These are phyloP conservation scores for Pelargonium myrrhifolium DNA, from an alignment of 441 rosid genomes.

Conservation along the genomic window DNA sequence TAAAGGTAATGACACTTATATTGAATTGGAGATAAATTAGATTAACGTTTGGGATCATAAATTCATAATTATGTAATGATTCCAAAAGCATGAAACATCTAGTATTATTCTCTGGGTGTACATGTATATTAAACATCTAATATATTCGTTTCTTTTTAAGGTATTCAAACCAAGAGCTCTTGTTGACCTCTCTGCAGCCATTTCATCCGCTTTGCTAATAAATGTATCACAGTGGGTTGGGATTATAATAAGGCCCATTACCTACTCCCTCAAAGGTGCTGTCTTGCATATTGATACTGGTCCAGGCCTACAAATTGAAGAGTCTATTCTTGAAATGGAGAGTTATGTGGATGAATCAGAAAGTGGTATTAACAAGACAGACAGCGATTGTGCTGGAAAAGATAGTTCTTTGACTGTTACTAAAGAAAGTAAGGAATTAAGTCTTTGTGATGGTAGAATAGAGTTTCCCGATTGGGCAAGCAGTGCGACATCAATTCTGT, in stretches of 20 bases:
- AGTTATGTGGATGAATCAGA: slow-evolving; percentile 31
- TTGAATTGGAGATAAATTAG: not conserved
- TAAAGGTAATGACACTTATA: slow-evolving; percentile 47
- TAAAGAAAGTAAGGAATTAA: slow-evolving; percentile 48
- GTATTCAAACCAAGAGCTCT: slow-evolving; percentile 86
- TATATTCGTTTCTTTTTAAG: slow-evolving; percentile 32
- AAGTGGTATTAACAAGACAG: slow-evolving; percentile 22
- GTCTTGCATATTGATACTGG: slow-evolving; percentile 88
- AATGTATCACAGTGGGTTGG: slow-evolving; percentile 97
- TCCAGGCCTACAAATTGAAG: slow-evolving; percentile 85
- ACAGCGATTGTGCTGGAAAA: slow-evolving; percentile 22
- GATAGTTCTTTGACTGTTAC: slow-evolving; percentile 30
- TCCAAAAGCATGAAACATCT: not conserved
- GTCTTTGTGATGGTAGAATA: slow-evolving; percentile 56
- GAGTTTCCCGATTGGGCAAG: slow-evolving; percentile 93
- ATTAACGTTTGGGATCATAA: not conserved
- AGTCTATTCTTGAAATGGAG: slow-evolving; percentile 82
- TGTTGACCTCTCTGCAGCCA: slow-evolving; percentile 87
- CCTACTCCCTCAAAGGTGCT: slow-evolving; percentile 81
- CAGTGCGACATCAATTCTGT: slow-evolving; percentile 55
- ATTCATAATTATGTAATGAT: not conserved
- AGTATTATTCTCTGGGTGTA: not conserved
- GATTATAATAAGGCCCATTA: slow-evolving; percentile 62
- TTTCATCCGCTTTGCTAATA: slow-evolving; percentile 77
- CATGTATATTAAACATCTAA: slow-evolving; percentile 19